Base-by-base conservation (phyloP, 2,329 filamentous ascomycete genomes). In the Stylonectria norvegica region DNA sequence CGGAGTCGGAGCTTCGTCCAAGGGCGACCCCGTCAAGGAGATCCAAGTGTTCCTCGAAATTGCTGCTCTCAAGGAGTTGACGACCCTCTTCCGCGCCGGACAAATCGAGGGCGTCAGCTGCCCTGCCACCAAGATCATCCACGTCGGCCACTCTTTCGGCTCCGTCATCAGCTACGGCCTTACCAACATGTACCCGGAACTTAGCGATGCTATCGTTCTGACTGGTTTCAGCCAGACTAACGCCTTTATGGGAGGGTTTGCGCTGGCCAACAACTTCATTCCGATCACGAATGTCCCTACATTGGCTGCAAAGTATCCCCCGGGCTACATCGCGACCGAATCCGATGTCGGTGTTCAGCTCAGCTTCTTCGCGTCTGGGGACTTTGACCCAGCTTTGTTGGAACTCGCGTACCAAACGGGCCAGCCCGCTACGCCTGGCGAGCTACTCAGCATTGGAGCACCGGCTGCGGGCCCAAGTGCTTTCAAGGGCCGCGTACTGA, bases 141-240 rank as follows among this genome's bases (percentile, higher is more conserved):
- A 85, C 56, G 68, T 81, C 12, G 81, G 81, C 10, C 80, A 85
- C 64, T 80, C 75, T 0, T 85, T 81, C 50, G 81, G 81, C 20
- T 79, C 78, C 0, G 62, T 72, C 5, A 75, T 79, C 50, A 75
- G 72, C 3, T 81, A 79, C 59, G 69, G 63, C 34, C 66, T 85
- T 15, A 72, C 75, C 6, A 68, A 69, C 33, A 56, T 65, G 42
- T 65, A 78, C 51, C 78, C 78, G 1, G 55, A 68, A 38, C 63
- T 76, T 41, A 78, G 73, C 25, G 73, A 83, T 45, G 78, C 72
- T 27, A 66, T 84, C 28, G 61, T 81, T 36, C 67, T 85, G 5
- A 83, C 79, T 1, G 81, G 81, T 2, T 85, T 78, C 61, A 70
- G 71, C 12, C 67, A 71, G 28, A 71, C 73, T 8, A 44, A 58